These are phyloP conservation scores for Podaxis carcinomalis DNA, from an alignment of 768 basidiomycete species.

Conservation along the genomic window DNA sequence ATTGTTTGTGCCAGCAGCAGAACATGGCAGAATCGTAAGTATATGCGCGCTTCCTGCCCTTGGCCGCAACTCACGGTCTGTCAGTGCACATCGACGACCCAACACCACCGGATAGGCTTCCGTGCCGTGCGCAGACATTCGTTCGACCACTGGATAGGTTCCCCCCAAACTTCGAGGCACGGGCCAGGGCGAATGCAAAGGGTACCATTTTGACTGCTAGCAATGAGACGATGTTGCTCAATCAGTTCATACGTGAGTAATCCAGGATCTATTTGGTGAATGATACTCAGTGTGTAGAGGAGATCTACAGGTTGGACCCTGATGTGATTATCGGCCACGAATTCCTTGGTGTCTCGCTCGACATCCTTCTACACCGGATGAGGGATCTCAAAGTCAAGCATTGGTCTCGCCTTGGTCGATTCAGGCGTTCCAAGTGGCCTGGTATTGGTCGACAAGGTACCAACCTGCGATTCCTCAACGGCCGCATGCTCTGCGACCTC, in stretches of 20 bases:
- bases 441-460: conserved; percentile 76
- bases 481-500: conserved; percentile 87
- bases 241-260: conserved; percentile 64
- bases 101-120: conserved; percentile 83
- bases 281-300: conserved; percentile 35
- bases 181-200: conserved; percentile 58
- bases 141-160: conserved; percentile 87
- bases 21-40: conserved; percentile 68
- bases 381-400: conserved; percentile 86
- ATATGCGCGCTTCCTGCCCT: neutral
- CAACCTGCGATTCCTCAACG: conserved; percentile 79
- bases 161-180: conserved; percentile 77
- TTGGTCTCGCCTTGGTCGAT: conserved; percentile 91
- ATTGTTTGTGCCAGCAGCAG: conserved; percentile 81
- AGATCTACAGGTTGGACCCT: conserved; percentile 83
- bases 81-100: conserved; percentile 87
- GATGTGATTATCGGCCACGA: conserved; percentile 95
- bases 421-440: conserved; percentile 82
- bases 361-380: conserved; percentile 89
- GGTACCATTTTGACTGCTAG: conserved; percentile 69
- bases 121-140: conserved; percentile 80
- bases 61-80: neutral
- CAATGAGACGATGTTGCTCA: conserved; percentile 85
- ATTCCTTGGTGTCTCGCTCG: conserved; percentile 84
- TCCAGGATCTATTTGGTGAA: neutral